These are phyloP conservation scores for Blastocystis sp. DNA, from an alignment of 352 stramenopile species.

Conservation along the genomic window DNA sequence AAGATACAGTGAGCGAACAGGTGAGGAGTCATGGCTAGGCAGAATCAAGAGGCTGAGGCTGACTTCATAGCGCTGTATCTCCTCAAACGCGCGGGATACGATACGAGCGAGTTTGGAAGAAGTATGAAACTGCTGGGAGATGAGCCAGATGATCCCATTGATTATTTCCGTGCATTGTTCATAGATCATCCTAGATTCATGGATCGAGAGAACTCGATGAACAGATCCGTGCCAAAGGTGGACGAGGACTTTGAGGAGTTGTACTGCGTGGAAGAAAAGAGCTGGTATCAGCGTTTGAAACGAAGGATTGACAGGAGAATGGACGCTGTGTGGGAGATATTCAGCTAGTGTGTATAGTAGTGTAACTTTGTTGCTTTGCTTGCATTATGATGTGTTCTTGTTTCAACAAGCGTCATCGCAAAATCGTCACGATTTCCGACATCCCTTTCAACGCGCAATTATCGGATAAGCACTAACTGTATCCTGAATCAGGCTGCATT, in stretches of 20 bases:
- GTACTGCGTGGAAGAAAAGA: background rate
- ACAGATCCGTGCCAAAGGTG: background rate
- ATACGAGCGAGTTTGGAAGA: background rate
- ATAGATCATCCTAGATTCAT: background rate
- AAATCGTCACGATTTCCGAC: no score
- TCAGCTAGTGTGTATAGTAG: background rate
- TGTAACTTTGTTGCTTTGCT: no score
- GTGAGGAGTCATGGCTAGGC: background rate
- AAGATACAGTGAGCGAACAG: background rate
- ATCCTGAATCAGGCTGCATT: background rate
- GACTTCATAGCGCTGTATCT: conserved; percentile 10
- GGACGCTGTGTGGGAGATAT: background rate
- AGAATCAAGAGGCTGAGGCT: background rate
- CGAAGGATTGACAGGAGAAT: background rate
- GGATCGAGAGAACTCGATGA: background rate
- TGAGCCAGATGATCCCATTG: background rate
- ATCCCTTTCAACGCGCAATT: no score
- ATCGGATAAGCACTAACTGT: no score
- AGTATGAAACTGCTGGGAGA: background rate
- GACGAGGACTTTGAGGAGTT: background rate
- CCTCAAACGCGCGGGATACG: conserved; percentile 30
- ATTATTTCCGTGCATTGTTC: background rate
- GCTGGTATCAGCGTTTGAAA: background rate
- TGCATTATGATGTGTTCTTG: no score
- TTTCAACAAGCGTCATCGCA: no score